phyloP scores from a whole-genome alignment of 2,329 filamentous ascomycete species.

The Stemphylium vesicarium region DNA sequence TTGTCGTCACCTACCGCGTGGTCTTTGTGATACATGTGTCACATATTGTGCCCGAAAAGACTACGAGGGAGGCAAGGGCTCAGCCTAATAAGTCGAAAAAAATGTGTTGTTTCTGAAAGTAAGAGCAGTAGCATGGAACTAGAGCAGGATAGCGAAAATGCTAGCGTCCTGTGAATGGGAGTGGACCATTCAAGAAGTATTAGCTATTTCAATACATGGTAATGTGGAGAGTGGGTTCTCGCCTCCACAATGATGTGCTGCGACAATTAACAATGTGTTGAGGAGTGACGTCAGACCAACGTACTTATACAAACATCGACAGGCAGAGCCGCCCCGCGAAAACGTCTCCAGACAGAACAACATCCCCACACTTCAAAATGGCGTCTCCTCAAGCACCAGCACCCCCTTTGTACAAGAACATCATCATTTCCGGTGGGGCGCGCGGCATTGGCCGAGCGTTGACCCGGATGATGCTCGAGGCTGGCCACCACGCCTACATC shows the following conservation, averaged over 20 bases:
- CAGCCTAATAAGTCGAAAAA: no score
- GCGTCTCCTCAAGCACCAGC: constrained; percentile 6
- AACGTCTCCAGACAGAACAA: constrained; percentile 1
- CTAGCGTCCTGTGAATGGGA: not conserved
- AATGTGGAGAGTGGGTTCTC: not conserved
- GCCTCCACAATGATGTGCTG: not conserved
- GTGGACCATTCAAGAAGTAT: not conserved
- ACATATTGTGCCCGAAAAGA: no score
- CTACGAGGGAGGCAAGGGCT: no score
- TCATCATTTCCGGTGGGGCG: constrained; percentile 53
- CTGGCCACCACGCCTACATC: constrained; percentile 56
- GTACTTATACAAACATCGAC: constrained; percentile 17
- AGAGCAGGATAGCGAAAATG: not conserved
- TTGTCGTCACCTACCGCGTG: no score
- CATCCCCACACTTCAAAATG: constrained; percentile 7
- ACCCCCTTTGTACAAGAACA: constrained; percentile 33
- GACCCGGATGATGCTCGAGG: constrained; percentile 54
- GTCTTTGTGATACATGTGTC: no score
- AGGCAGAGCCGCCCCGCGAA: constrained; percentile 2
- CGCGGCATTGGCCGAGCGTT: constrained; percentile 58
- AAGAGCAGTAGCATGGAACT: not conserved
- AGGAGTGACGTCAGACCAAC: constrained; percentile 37
- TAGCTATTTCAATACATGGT: not conserved
- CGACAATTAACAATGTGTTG: constrained; percentile 9
- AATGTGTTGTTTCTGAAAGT: not conserved